Evolutionary conservation across 2,329 filamentous ascomycete species (phyloP), one percentile per base, ranked within the genome.

Genomic region (Aspergillus pseudonomiae): DNA sequence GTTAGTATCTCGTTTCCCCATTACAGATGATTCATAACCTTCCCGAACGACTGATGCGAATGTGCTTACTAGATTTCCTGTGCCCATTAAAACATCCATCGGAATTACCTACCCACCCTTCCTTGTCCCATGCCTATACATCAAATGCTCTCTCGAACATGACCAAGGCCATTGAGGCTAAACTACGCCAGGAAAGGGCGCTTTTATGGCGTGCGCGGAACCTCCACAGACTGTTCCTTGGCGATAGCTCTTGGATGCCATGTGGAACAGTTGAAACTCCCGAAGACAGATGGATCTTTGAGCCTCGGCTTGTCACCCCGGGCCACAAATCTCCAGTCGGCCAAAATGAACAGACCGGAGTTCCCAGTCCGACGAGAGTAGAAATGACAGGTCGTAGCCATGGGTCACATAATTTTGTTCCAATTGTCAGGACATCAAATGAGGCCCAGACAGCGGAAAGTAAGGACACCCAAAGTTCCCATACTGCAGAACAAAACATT

Each of bases 81-180:
- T 82, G 84, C 62, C 88, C 88, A n/a, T 75, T 90, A 59, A 88
- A 85, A 39, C 85, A 87, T 55, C 85, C 87, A 41, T 85, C 86
- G 60, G 85, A 89, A 66, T 78, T 90, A 28, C 81, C 85, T 2
- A 79, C 77, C 32, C 88, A 90, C 70, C 86, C 87, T 63, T 85
- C 86, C 30, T 74, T 89, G 67, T 86, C 84, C 59, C 75, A 83
- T 59, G 80, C 86, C 2, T 90, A 88, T 73, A 85, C 82, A 32
- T 87, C 86, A 59, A 83, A 81, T 63, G 86, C 86, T 46, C 80
- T 90, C 21, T 83, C 81, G 32, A 81, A 86, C 48, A 84, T 89
- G 80, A 83, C 84, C 14, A 76, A 79, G 61, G 82, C 86, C 61
- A 83, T 86, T 6, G 82, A 85, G 61, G 80, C 83, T 43, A 86